Conservation (phyloP, 805 yeast species). For the Brettanomyces anomalus region DNA sequence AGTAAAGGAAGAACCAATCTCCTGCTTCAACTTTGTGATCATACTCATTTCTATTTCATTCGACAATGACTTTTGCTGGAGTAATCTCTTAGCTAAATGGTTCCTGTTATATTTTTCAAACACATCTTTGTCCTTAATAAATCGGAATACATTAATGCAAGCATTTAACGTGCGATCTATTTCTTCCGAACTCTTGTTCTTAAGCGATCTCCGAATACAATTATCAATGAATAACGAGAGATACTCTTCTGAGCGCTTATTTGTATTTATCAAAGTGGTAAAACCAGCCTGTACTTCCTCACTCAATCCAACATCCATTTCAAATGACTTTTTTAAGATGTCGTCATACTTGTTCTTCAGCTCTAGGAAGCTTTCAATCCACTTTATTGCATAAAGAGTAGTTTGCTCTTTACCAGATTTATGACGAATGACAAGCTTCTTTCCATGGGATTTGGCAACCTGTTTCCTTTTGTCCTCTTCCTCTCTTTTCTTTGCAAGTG, state of each 20-base stretch:
- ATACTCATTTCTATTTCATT: conserved; percentile 62
- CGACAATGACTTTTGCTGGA: conserved; percentile 36
- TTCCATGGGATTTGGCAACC: conserved; percentile 3
- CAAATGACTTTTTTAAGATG: conserved; percentile 41
- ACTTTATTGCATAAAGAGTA: conserved; percentile 50
- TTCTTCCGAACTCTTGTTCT: conserved; percentile 37
- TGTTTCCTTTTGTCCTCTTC: conserved; percentile 10
- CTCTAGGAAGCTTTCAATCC: conserved; percentile 53
- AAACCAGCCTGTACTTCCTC: conserved; percentile 54
- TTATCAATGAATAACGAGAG: conserved; percentile 51
- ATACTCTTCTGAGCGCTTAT: conserved; percentile 41
- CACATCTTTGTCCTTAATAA: conserved; percentile 72
- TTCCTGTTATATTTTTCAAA: conserved; percentile 80
- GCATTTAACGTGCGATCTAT: conserved; percentile 39
- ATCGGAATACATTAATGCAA: conserved; percentile 55
- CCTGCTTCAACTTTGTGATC: conserved; percentile 60
- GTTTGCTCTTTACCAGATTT: conserved; percentile 25
- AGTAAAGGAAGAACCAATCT: conserved; percentile 72
- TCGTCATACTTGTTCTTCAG: conserved; percentile 42
- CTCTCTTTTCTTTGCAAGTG: conserved; percentile 10
- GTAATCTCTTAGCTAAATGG: conserved; percentile 74
- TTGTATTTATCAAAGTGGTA: conserved; percentile 48
- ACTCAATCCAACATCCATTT: conserved; percentile 38
- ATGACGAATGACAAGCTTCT: conserved; percentile 9
- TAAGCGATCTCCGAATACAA: conserved; percentile 40